These are phyloP conservation scores for Penicillium vulpinum DNA, from an alignment of 2,329 filamentous ascomycete genomes.

Conservation along the genomic window DNA sequence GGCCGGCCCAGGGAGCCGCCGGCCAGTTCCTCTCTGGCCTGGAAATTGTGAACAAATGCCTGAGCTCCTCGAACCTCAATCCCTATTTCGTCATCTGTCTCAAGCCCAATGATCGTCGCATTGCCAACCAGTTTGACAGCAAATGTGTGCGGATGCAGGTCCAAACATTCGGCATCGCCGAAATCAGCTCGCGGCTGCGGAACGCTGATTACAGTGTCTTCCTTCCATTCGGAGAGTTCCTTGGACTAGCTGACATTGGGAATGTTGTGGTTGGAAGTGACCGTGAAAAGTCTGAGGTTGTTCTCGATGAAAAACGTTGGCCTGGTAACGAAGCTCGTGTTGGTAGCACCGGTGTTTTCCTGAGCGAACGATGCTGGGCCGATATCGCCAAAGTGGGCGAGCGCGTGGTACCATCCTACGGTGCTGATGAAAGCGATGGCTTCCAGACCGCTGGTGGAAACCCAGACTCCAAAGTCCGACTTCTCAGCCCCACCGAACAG, in stretches of 20 bases:
- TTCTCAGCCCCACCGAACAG: slow-evolving; percentile 51
- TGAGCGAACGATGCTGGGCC: slow-evolving; percentile 94
- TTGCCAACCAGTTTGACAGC: slow-evolving; percentile 98
- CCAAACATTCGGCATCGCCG: slow-evolving; percentile 92
- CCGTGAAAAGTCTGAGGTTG: slow-evolving; percentile 82
- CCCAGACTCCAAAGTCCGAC: slow-evolving; percentile 56
- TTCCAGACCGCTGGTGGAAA: slow-evolving; percentile 54
- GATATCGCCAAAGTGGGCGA: slow-evolving; percentile 78
- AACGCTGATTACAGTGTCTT: slow-evolving; percentile 96
- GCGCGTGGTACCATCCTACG: slow-evolving; percentile 56
- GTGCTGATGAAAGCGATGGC: slow-evolving; percentile 57
- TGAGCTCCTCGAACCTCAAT: slow-evolving; percentile 80
- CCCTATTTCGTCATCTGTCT: slow-evolving; percentile 96
- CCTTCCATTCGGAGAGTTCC: slow-evolving; percentile 91
- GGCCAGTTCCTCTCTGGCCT: slow-evolving; percentile 88
- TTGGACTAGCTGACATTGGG: slow-evolving; percentile 82
- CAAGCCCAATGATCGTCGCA: slow-evolving; percentile 94
- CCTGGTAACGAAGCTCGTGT: slow-evolving; percentile 86
- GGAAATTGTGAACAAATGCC: slow-evolving; percentile 84
- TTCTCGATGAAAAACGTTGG: slow-evolving; percentile 93
- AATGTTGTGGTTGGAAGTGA: slow-evolving; percentile 87
- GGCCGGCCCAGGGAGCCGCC: slow-evolving; percentile 74
- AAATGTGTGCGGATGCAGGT: slow-evolving; percentile 95
- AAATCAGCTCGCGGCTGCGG: slow-evolving; percentile 89
- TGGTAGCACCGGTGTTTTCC: slow-evolving; percentile 88